Evolutionary conservation across 2,329 filamentous ascomycete genomes (phyloP).

Genomic region (Calonectria henricotiae): DNA sequence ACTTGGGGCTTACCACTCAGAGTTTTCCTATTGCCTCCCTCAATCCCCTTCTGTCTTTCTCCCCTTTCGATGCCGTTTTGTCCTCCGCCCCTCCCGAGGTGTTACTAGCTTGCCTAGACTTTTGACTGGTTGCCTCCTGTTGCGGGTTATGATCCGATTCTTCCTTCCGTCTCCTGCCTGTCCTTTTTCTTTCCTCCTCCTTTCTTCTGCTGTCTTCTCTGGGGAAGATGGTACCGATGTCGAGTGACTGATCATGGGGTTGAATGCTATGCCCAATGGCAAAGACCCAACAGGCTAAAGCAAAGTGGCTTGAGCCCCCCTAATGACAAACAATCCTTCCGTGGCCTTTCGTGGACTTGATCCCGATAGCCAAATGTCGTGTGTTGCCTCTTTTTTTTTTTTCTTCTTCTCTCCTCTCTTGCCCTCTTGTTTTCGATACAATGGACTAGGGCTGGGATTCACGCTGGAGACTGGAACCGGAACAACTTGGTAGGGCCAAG

Average conservation of each 20-base stretch:
- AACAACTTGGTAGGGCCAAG: slow-evolving; percentile 42
- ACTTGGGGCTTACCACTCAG: slow-evolving; percentile 45
- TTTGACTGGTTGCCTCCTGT: slow-evolving; percentile 33
- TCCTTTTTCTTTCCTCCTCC: slow-evolving; percentile 31
- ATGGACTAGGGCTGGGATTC: slow-evolving; percentile 29
- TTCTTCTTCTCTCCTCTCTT: neutral
- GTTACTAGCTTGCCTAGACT: slow-evolving; percentile 36
- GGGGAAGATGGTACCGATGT: slow-evolving; percentile 39
- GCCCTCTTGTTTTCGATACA: slow-evolving; percentile 27
- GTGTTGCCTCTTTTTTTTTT: slow-evolving; percentile 31
- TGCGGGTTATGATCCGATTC: slow-evolving; percentile 40
- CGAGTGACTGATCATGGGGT: slow-evolving; percentile 51
- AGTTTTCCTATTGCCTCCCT: slow-evolving; percentile 32
- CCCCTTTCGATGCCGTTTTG: neutral
- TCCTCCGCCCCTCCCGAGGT: slow-evolving; percentile 16
- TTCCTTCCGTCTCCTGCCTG: slow-evolving; percentile 36
- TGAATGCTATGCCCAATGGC: slow-evolving; percentile 41
- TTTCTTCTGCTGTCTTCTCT: slow-evolving; percentile 37
- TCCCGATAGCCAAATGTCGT: slow-evolving; percentile 41
- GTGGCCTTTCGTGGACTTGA: slow-evolving; percentile 40
- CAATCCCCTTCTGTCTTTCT: slow-evolving; percentile 18
- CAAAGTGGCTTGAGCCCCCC: slow-evolving; percentile 47
- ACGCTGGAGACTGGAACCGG: slow-evolving; percentile 28
- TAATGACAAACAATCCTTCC: slow-evolving; percentile 45
- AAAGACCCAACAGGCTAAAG: slow-evolving; percentile 44